phyloP scores from a whole-genome alignment of 116 monocot species.

The Trichopus zeylanicus region DNA sequence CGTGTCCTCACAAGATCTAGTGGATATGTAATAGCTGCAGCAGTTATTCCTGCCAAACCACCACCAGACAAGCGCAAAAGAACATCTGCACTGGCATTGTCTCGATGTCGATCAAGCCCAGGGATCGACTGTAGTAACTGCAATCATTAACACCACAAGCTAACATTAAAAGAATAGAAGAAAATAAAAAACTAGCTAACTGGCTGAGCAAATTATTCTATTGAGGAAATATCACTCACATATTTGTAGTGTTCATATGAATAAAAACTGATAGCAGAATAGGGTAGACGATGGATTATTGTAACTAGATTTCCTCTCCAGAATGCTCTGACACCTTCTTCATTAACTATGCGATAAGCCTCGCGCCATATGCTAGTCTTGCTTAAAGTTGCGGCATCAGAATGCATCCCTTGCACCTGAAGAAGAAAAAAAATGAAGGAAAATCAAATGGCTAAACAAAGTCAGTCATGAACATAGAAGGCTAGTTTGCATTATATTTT shows the following conservation, averaged over 20 bases:
- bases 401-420: constrained; percentile 93
- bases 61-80: constrained; percentile 64
- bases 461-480: background rate
- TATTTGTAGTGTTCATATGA: constrained; percentile 84
- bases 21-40: constrained; percentile 88
- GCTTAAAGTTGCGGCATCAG: constrained; percentile 54
- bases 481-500: too few species aligned
- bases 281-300: constrained; percentile 85
- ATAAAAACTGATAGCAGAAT: constrained; percentile 91
- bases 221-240: constrained; percentile 20
- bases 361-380: constrained; percentile 72
- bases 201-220: background rate
- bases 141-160: constrained; percentile 2
- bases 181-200: background rate
- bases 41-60: constrained; percentile 89
- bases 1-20: constrained; percentile 91
- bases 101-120: constrained; percentile 41
- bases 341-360: constrained; percentile 67
- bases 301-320: constrained; percentile 97
- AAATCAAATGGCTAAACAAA: background rate
- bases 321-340: constrained; percentile 89
- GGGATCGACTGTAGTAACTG: constrained; percentile 68
- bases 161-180: constrained; percentile 6
- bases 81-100: constrained; percentile 49
- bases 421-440: background rate